Percentiles rank a stretch among this genome's conserved stretches.
phyloP scores from a whole-genome alignment of 2,329 filamentous ascomycete genomes.

The Clonostachys chloroleuca region DNA sequence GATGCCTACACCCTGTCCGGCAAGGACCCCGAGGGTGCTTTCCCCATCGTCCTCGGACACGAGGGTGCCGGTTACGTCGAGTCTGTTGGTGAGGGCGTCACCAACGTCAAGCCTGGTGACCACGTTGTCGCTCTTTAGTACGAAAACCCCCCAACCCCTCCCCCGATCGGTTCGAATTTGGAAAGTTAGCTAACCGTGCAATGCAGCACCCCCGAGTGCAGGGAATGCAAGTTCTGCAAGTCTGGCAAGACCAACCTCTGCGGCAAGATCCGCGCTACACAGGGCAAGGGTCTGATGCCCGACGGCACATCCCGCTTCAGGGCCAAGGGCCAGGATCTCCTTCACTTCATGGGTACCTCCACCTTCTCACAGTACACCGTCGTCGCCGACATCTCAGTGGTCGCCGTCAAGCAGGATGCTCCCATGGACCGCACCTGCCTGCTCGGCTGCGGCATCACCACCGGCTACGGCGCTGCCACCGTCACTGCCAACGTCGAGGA shows the following conservation, averaged over 20 bases:
- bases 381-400: slow-evolving; percentile 96
- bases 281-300: slow-evolving; percentile 94
- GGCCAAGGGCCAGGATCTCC: slow-evolving; percentile 88
- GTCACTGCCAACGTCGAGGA: slow-evolving; percentile 91
- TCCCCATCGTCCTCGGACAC: slow-evolving; percentile 84
- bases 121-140: slow-evolving; percentile 87
- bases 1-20: slow-evolving; percentile 94
- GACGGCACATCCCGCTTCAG: slow-evolving; percentile 94
- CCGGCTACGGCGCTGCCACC: slow-evolving; percentile 91
- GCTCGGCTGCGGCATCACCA: slow-evolving; percentile 97
- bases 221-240: slow-evolving; percentile 99
- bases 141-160: slow-evolving; percentile 18
- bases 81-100: slow-evolving; percentile 92
- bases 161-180: not conserved
- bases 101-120: slow-evolving; percentile 89
- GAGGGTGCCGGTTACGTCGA: slow-evolving; percentile 91
- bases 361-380: slow-evolving; percentile 99
- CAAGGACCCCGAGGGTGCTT: slow-evolving; percentile 94
- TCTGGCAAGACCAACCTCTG: slow-evolving; percentile 99
- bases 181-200: not conserved
- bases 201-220: slow-evolving; percentile 86
- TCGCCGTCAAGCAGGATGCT: slow-evolving; percentile 84
- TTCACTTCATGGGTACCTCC: slow-evolving; percentile 99
- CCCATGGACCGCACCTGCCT: slow-evolving; percentile 95
- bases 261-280: slow-evolving; percentile 96